Base-by-base conservation (phyloP, 495 filamentous ascomycete species). In the Penicillium roqueforti region DNA sequence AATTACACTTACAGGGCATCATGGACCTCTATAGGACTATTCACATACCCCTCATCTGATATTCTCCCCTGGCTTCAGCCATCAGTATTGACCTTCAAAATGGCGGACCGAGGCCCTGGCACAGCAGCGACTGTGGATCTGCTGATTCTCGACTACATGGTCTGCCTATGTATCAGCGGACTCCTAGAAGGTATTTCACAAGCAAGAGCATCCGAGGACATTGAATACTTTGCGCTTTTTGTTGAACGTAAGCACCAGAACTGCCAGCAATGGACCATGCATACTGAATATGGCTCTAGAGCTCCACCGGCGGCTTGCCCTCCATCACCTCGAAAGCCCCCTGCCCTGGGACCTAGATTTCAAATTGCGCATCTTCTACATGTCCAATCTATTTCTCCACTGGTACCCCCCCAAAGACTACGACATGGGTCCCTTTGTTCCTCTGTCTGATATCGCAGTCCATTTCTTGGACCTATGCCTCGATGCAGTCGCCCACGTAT, bases 131-230 rank as follows among this genome's bases (percentile, higher is more conserved):
- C 80, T 1, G 75, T 82, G 14, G 72, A 84, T 51, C 53, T 73
- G 29, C 66, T 79, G 59, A 79, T 81, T n/a, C 64, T 81, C 22
- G 81, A 84, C 54, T 83, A 83, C 55, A 54, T 82, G 10, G 49
- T 75, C n/a, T 76, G 74, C 60, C 63, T 69, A 18, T 63, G 77
- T 11, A 71, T 72, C 18, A 56, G 71, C 16, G 57, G 52, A n/a
- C 53, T 70, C 9, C 42, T 79, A 8, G 45, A 22, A 31, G 42
- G 49, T 3, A 47, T 53, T 2, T 16, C 10, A 1, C 9, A 36
- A n/a, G 32, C 14, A 36, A 36, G 32, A 36, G 6, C 32, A 36
- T 16, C 32, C 23, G 25, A 14, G 34, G 28, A 32, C 28, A 18
- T 26, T 31, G 34, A 57, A 18, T 70, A 68, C 68, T 37, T 54